Percentiles rank a stretch among this genome's conserved stretches.
phyloP scores from a whole-genome alignment of 768 basidiomycete species.

The Asterophora parasitica region DNA sequence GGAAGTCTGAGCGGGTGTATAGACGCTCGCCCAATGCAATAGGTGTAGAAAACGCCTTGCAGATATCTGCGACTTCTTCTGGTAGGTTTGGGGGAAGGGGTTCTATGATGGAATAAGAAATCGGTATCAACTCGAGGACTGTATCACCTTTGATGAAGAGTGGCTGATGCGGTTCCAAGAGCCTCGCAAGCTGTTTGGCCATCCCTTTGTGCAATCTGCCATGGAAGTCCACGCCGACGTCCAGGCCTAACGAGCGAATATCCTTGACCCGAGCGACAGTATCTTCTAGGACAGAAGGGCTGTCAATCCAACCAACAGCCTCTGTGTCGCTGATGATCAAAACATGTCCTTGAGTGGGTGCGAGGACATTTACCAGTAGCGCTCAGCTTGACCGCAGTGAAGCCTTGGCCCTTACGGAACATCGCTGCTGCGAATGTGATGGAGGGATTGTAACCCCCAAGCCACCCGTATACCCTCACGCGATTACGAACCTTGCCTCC shows the following conservation, averaged over 20 bases:
- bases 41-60: constrained; percentile 49
- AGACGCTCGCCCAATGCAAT: constrained; percentile 62
- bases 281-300: constrained; percentile 45
- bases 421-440: constrained; percentile 51
- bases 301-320: constrained; percentile 55
- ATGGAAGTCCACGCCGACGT: constrained; percentile 69
- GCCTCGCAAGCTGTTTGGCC: constrained; percentile 61
- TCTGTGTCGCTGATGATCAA: constrained; percentile 15
- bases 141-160: constrained; percentile 58
- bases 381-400: constrained; percentile 74
- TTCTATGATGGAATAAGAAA: constrained; percentile 26
- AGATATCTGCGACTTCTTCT: constrained; percentile 57
- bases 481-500: constrained; percentile 65
- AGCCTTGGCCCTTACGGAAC: constrained; percentile 54
- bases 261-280: constrained; percentile 49
- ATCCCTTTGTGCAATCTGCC: constrained; percentile 66
- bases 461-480: constrained; percentile 55
- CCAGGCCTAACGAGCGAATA: constrained; percentile 49
- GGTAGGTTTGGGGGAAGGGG: constrained; percentile 58
- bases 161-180: constrained; percentile 54
- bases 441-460: constrained; percentile 51
- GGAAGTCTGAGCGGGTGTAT: constrained; percentile 56
- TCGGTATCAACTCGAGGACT: background rate
- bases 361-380: constrained; percentile 37
- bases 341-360: background rate